Base-by-base conservation (phyloP, 345 rosid genomes). In the Brassica cretica region DNA sequence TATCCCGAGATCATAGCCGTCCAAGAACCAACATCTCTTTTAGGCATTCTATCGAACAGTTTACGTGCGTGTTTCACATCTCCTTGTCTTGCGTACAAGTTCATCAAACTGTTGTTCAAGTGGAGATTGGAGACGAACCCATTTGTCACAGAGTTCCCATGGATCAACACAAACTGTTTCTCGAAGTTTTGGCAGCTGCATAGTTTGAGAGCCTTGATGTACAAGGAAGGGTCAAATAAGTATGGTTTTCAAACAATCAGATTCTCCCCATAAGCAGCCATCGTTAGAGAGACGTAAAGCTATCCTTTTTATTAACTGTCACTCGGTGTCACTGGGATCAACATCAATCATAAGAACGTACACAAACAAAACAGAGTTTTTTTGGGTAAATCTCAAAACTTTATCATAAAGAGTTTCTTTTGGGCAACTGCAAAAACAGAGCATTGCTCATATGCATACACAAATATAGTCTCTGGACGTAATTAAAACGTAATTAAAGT, bases 11-110 rank as follows among this genome's bases (percentile, higher is more conserved):
- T 79, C 87, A 90, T 87, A 39, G 83, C 88, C 0, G 89, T 90
- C 97, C 93, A 92, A 24, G 97, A 79, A 61, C 87, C 86, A 35
- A 89, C 85, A 80, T 82, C 82, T 70, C 87, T 87, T 0, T 84
- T 69, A 16, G 84, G 72, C 84, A 92, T 87, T 87, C 78, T 75
- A 66, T 80, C 92, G 53, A 92, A 92, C 87, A 89, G 71, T 0
- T 85, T 87, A 62, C 69, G 84, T 1, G 93, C 93, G 8, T 75
- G 10, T 14, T 69, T 46, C 21, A 86, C 5, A 62, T 86, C 79
- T 59, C 75, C 76, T 19, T 84, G 71, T 67, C 82, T 84, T 14
- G 37, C 9, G 8, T 90, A 89, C 67, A 75, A 72, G 5, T 68
- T 10, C 0, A 90, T 41, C 82, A 92, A 32, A 24, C 81, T 75